Base-by-base conservation (phyloP, 495 filamentous ascomycete species). In the Penicillium chermesinum region DNA sequence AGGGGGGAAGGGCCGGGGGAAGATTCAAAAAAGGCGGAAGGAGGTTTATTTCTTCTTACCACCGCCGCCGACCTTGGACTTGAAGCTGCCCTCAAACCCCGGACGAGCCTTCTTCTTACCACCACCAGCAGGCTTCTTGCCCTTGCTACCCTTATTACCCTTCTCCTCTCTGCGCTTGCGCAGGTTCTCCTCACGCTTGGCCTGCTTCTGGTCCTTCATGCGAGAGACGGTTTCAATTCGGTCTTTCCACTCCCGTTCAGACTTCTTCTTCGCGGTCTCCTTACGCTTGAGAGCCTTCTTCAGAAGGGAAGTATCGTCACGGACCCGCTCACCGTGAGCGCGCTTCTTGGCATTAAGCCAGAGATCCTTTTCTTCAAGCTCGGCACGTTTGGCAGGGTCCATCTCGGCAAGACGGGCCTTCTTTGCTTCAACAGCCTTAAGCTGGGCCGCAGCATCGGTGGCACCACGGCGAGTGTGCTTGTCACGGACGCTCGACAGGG, bases 261-360 rank as follows among this genome's bases (percentile, higher is more conserved):
- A 90, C 79, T 91, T 95, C 68, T 80, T 85, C 81, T 97, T 98
- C 21, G 77, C 71, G 52, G 82, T 83, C 62, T 95, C 88, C 69
- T 94, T 90, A 51, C 91, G 83, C 78, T 96, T 96, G 48, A 96
- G 70, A 1, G 90, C 88, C 75, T 96, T 96, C 79, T 94, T 94
- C 10, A 98, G 78, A 27, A 97, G 63, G n/a, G 77, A 81, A 43
- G 86, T 86, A 62, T 95, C 87, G 51, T 97, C 89, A 48, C 82
- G 77, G n/a, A 96, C 82, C 55, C 89, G 88, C 62, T 96, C 90
- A 20, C 93, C 89, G 53, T 91, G 86, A 2, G 87, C 89, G 19
- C 87, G 84, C 65, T 91, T 88, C 66, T 89, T 82, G 6, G 91
- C 93, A 41, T 90, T 91, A 48, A 94, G 74, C 93, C 93, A 98